Conservation (phyloP, 768 basidiomycete genomes). For the Leccinum longicurvipes region DNA sequence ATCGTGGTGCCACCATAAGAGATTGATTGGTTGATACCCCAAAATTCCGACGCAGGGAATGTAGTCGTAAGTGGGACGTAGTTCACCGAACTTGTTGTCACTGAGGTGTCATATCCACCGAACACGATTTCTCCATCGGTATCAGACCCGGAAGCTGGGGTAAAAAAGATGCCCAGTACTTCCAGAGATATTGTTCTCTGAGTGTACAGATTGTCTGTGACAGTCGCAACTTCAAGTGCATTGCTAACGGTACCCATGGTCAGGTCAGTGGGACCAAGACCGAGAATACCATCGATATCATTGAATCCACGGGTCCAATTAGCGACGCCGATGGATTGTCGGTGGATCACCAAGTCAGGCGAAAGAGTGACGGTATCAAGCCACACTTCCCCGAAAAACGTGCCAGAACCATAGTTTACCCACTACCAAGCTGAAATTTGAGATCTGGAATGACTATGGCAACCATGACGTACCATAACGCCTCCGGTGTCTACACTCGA, state of each 20-base stretch:
- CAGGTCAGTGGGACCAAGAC: slow-evolving; percentile 35
- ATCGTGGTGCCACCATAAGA: slow-evolving; percentile 24
- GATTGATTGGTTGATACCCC: slow-evolving; percentile 34
- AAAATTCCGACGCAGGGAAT: slow-evolving; percentile 23
- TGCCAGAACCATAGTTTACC: background rate
- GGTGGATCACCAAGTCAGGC: slow-evolving; percentile 1
- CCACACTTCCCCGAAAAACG: slow-evolving; percentile 12
- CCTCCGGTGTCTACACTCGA: slow-evolving; percentile 19
- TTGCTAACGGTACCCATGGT: slow-evolving; percentile 26
- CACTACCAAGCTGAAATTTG: slow-evolving; percentile 3
- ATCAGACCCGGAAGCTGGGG: slow-evolving; percentile 20
- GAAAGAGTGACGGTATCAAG: slow-evolving; percentile 11
- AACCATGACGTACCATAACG: slow-evolving; percentile 17
- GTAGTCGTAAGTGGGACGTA: slow-evolving; percentile 28
- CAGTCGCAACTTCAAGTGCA: slow-evolving; percentile 26
- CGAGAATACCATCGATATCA: slow-evolving; percentile 42
- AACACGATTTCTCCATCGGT: slow-evolving; percentile 26
- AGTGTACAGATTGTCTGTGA: slow-evolving; percentile 33
- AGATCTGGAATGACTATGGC: too few relatives aligned
- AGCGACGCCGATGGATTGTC: slow-evolving; percentile 39
- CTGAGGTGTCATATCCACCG: slow-evolving; percentile 21
- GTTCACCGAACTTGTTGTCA: slow-evolving; percentile 18
- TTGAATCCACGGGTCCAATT: slow-evolving; percentile 20
- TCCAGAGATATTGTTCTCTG: slow-evolving; percentile 26
- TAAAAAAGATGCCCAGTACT: slow-evolving; percentile 34